Evolutionary conservation across 2,329 filamentous ascomycete species (phyloP).

Genomic region (Diatrype stigma): DNA sequence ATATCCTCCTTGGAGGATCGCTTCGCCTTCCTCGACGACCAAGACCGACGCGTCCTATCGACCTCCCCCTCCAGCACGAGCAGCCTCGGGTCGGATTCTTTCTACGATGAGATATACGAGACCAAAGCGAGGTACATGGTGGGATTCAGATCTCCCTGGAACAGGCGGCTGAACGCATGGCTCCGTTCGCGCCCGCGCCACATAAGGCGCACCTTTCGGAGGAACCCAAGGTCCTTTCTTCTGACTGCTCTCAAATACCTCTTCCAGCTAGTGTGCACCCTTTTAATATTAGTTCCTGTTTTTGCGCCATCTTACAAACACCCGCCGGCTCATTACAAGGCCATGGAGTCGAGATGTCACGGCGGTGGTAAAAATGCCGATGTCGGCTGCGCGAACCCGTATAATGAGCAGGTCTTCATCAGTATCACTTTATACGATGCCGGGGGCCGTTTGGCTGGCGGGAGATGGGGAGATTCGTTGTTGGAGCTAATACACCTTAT

Average conservation of each 20-base stretch:
- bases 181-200: neutral
- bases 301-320: constrained; percentile 41
- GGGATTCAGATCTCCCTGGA: neutral
- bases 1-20: neutral
- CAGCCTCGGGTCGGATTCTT: neutral
- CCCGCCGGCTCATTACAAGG: constrained; percentile 34
- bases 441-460: constrained; percentile 54
- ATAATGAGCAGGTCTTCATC: constrained; percentile 67
- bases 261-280: neutral
- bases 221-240: neutral
- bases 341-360: constrained; percentile 27
- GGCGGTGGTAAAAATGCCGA: constrained; percentile 13
- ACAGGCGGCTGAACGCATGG: neutral
- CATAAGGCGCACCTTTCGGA: neutral
- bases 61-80: neutral
- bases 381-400: constrained; percentile 34
- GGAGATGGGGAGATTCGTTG: constrained; percentile 60
- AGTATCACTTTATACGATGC: constrained; percentile 67
- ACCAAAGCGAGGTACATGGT: neutral
- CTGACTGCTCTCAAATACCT: neutral
- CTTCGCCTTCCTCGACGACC: neutral
- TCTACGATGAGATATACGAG: neutral
- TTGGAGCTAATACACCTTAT: constrained; percentile 60
- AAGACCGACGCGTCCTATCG: neutral
- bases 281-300: constrained; percentile 12